Evolutionary conservation across 2,329 filamentous ascomycete genomes (phyloP).

Genomic region (Elsinoe batatas): DNA sequence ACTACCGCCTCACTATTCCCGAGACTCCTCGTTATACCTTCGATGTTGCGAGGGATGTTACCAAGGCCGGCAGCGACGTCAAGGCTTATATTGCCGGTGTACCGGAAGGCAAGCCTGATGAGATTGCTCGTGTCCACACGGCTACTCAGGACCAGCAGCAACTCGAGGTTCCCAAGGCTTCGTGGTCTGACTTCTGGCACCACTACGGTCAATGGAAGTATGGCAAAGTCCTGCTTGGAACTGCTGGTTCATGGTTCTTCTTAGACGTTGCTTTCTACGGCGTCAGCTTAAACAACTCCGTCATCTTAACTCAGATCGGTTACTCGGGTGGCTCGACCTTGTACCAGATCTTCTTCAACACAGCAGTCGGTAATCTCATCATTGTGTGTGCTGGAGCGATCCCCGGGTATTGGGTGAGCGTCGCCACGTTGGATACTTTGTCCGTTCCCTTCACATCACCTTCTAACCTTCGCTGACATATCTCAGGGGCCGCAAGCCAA

Average conservation of each 20-base stretch:
- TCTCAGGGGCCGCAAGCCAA: constrained; percentile 57
- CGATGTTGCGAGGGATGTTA: constrained; percentile 64
- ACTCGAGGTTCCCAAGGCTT: constrained; percentile 59
- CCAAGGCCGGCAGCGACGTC: constrained; percentile 63
- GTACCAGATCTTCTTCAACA: constrained; percentile 63
- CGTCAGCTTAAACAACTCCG: constrained; percentile 65
- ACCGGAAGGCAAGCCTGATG: constrained; percentile 54
- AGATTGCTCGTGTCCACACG: constrained; percentile 52
- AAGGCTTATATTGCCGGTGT: constrained; percentile 63
- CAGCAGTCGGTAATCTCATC: constrained; percentile 68
- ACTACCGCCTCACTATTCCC: constrained; percentile 78
- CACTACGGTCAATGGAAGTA: constrained; percentile 66
- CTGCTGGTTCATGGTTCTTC: constrained; percentile 76
- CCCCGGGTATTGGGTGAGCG: constrained; percentile 73
- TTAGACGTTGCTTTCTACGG: constrained; percentile 52
- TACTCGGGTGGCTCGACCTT: constrained; percentile 57
- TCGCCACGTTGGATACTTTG: constrained; percentile 57
- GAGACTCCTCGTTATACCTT: constrained; percentile 86
- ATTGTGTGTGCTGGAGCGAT: constrained; percentile 69
- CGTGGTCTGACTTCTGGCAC: constrained; percentile 58
- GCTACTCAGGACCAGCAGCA: constrained; percentile 44
- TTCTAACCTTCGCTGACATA: not conserved
- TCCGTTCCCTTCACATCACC: no score
- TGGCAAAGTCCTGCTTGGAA: constrained; percentile 63
- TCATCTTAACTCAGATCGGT: constrained; percentile 61